These are phyloP conservation scores for Thielaviopsis cerberus DNA, from an alignment of 2,329 filamentous ascomycete genomes.

Conservation along the genomic window DNA sequence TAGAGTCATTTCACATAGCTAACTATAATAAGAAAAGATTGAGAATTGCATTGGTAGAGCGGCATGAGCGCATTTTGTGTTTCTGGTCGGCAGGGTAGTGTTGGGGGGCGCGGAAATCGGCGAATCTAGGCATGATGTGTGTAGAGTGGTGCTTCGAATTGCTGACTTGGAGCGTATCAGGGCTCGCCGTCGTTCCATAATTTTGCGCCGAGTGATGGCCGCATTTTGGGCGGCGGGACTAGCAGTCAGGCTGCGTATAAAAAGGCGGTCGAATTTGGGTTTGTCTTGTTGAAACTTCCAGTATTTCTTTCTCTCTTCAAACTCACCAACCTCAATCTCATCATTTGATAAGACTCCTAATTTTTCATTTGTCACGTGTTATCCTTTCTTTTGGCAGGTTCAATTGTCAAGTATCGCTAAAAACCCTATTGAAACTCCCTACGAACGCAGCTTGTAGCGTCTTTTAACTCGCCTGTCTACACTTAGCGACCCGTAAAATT, in stretches of 20 bases:
- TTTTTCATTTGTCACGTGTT: not conserved
- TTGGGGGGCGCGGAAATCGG: not conserved
- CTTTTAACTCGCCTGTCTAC: not conserved
- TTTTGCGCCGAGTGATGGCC: not conserved
- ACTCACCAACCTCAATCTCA: no score
- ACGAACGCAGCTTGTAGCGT: not conserved
- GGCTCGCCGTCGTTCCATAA: not conserved
- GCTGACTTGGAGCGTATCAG: not conserved
- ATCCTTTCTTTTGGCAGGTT: not conserved
- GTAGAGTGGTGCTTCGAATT: not conserved
- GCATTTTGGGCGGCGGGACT: not conserved
- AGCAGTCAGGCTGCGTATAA: not conserved
- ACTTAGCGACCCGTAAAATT: not conserved
- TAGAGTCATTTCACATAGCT: no score
- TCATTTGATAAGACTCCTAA: no score
- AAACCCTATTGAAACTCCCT: no score
- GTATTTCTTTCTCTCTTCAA: not conserved
- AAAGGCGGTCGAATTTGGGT: not conserved
- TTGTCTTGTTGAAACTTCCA: not conserved
- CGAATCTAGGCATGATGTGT: not conserved
- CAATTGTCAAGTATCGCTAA: no score
- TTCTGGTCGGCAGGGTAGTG: not conserved
- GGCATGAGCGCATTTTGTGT: no score
- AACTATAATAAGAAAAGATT: no score
- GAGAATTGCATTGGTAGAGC: no score